A percentile compares a stretch with the other conserved stretches of the same genome.
Conservation (phyloP, 1,284 basidiomycete species). For the Earliella scabrosa region DNA sequence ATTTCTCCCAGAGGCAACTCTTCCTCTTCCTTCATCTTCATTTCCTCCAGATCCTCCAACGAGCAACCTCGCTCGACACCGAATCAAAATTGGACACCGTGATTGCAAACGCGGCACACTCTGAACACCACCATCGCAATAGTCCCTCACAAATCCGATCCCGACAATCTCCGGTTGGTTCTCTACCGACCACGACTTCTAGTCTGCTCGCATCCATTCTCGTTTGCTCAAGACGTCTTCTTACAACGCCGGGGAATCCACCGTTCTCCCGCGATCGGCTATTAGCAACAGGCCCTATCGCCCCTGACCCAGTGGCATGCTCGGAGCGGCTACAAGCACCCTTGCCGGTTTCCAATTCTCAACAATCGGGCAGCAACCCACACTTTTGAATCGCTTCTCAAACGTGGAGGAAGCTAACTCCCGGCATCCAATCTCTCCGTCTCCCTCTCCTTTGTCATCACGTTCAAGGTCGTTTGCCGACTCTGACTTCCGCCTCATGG, state of each 20-base stretch:
- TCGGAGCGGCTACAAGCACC: constrained; percentile 6
- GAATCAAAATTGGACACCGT: no score
- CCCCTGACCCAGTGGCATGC: constrained; percentile 5
- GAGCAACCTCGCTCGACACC: no score
- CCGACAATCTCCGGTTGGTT: no score
- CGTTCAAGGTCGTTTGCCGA: constrained; percentile 1
- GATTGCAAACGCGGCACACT: no score
- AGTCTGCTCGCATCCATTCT: no score
- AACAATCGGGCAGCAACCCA: constrained; percentile 27
- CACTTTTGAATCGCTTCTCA: constrained; percentile 23
- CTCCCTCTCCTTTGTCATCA: constrained; percentile 15
- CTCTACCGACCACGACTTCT: no score
- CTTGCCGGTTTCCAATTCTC: constrained; percentile 26
- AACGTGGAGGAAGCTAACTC: background rate
- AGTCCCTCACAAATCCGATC: no score
- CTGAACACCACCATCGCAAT: no score
- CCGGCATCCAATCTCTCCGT: constrained; percentile 14
- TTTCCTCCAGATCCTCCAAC: background rate
- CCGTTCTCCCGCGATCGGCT: background rate
- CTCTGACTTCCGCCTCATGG: background rate
- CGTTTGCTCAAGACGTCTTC: no score
- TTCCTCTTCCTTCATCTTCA: background rate
- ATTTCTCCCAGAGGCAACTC: background rate
- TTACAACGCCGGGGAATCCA: no score
- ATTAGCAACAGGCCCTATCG: background rate